Base-by-base conservation (phyloP, 805 yeast genomes). In the Ogataea pignaliae region DNA sequence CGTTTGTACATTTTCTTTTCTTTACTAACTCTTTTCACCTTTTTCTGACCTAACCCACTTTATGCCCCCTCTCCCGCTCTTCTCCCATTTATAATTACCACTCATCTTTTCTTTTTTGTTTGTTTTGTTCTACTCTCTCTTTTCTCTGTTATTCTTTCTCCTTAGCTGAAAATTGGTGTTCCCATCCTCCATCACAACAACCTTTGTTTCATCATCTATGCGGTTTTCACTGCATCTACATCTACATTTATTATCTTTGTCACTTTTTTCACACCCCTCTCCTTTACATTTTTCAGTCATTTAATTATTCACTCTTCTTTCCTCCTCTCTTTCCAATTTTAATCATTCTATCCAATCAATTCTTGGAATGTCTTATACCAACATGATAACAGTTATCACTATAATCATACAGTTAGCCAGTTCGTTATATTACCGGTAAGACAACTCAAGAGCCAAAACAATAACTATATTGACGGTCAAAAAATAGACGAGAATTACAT, bases 271-370 rank as follows among this genome's bases (percentile, higher is more conserved):
- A 5, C 33, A 13, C 35, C 14, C n/a, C n/a, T 30, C 29, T 17
- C 4, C 30, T 39, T 21, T 32, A n/a, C 42, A 13, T 15, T 30
- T 37, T 10, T 29, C 6, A 29, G 17, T 29, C 36, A 33, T 31
- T 31, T 16, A n/a, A 18, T 30, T 21, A 11, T 34, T 21, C 15
- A 13, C 32, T 31, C 21, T 28, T 17, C 14, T 36, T 10, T 13
- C 38, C 26, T 43, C 8, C 30, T 30, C 10, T 46, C 48, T 15
- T 56, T 17, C 42, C 57, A 3, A 49, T 57, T 18, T 44, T 52
- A 12, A 48, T 50, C 29, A 34, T 44, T 17, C 50, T 52, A 21
- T 39, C n/a, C n/a, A n/a, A n/a, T n/a, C n/a, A n/a, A n/a, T n/a
- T n/a, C n/a, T n/a, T n/a, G n/a, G n/a, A n/a, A n/a, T n/a, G n/a